These are phyloP conservation scores for Dioscorea dumetorum DNA, from an alignment of 106 monocot genomes.

Conservation along the genomic window DNA sequence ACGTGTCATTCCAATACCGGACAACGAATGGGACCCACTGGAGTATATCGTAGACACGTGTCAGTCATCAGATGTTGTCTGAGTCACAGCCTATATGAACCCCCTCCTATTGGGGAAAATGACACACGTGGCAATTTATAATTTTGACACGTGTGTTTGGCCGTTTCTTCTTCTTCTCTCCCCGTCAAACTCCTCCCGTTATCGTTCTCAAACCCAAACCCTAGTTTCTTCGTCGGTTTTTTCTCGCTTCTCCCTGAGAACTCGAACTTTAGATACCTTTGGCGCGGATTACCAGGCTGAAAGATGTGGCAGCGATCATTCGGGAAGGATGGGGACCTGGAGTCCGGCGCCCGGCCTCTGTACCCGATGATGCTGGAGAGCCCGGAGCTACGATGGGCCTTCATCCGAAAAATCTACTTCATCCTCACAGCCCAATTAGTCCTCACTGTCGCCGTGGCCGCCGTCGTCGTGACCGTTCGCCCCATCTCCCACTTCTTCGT, in stretches of 20 bases:
- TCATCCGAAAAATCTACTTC: conserved; percentile 82
- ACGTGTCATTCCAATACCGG: no score
- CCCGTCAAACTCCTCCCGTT: no score
- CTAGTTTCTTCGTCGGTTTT: background rate
- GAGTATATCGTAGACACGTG: no score
- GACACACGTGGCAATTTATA: no score
- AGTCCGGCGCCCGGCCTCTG: conserved; percentile 36
- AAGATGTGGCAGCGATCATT: conserved; percentile 6
- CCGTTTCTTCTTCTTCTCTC: no score
- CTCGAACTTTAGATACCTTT: background rate
- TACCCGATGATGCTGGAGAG: conserved; percentile 81
- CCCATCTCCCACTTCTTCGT: conserved; percentile 71
- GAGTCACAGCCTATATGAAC: no score
- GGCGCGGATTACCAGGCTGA: background rate
- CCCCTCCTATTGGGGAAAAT: no score
- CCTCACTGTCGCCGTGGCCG: conserved; percentile 55
- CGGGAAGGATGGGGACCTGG: conserved; percentile 37
- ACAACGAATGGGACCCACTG: no score
- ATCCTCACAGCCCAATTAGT: conserved; percentile 71
- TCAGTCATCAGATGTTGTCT: no score
- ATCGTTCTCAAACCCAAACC: background rate
- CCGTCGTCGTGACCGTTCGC: conserved; percentile 53
- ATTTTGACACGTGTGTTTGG: no score
- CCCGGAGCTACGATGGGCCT: conserved; percentile 78
- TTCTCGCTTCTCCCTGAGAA: background rate